phyloP scores from a whole-genome alignment of 345 rosid species.

The Iberis pinnata region DNA sequence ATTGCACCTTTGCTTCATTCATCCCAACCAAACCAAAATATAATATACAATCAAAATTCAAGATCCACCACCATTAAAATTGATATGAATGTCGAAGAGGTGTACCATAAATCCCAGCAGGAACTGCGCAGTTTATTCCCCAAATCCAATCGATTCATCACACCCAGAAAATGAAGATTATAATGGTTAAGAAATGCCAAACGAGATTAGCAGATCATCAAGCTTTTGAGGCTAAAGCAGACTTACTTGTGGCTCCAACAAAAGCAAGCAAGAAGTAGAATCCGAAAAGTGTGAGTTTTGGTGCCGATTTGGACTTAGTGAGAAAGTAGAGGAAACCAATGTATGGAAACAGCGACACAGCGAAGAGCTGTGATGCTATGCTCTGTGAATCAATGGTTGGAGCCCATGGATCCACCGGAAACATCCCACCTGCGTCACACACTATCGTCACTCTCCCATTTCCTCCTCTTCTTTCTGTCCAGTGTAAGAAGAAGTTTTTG shows the following conservation, averaged over 20 bases:
- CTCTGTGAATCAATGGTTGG: conserved; percentile 72
- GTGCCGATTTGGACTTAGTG: conserved; percentile 77
- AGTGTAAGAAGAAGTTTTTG: conserved; percentile 20
- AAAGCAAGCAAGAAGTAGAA: conserved; percentile 91
- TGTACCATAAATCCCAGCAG: conserved; percentile 85
- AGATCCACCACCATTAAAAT: conserved; percentile 9
- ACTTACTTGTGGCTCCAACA: conserved; percentile 84
- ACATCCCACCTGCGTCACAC: conserved; percentile 43
- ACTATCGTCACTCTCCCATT: conserved; percentile 30
- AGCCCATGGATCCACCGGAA: conserved; percentile 89
- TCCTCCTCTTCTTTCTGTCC: conserved; percentile 13
- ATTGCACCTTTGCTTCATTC: conserved; percentile 71
- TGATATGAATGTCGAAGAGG: conserved; percentile 7
- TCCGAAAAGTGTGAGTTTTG: conserved; percentile 80
- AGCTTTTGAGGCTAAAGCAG: not conserved
- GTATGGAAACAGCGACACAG: conserved; percentile 73
- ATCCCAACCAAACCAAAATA: conserved; percentile 10
- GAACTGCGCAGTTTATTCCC: conserved; percentile 36
- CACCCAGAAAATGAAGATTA: conserved; percentile 12
- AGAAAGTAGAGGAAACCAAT: conserved; percentile 85
- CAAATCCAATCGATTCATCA: conserved; percentile 16
- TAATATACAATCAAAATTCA: not conserved
- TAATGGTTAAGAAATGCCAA: conserved; percentile 19
- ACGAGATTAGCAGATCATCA: not conserved
- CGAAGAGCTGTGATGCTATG: conserved; percentile 77